Conservation (phyloP, 169 alveolate genomes). For the Plasmodium vinckei region DNA sequence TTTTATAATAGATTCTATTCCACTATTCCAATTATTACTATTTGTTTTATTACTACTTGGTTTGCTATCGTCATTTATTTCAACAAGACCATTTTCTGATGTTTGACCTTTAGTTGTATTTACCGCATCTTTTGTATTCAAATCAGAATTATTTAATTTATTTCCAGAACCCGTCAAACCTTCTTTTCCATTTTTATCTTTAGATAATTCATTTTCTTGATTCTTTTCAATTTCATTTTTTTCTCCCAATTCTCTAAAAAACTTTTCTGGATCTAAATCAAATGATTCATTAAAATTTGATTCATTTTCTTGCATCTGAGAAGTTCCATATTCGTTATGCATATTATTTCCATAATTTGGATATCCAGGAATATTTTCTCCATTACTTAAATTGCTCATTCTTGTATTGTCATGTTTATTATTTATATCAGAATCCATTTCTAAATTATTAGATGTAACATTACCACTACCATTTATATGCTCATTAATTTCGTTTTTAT, state of each 20-base stretch:
- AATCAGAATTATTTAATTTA: neutral
- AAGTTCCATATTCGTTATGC: no score
- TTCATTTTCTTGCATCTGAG: neutral
- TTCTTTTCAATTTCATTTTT: constrained; percentile 52
- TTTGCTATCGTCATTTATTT: neutral
- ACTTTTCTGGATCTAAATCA: constrained; percentile 81
- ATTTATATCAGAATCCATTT: neutral
- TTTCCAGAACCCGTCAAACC: neutral
- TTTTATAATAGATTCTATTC: constrained; percentile 77
- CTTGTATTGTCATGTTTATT: neutral
- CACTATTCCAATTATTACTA: constrained; percentile 31
- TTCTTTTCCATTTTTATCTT: neutral
- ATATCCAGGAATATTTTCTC: neutral
- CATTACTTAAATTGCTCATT: neutral
- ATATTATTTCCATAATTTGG: neutral
- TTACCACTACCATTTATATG: neutral
- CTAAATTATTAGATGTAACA: neutral
- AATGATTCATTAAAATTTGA: constrained; percentile 12
- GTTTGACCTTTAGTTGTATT: neutral
- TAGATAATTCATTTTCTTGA: neutral
- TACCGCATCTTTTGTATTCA: neutral
- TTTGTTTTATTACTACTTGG: neutral
- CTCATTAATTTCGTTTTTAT: neutral
- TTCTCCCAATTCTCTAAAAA: constrained; percentile 82
- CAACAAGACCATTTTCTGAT: neutral